phyloP scores from a whole-genome alignment of 192 early-diverging fungal species.

The Gamsiella multidivaricata region DNA sequence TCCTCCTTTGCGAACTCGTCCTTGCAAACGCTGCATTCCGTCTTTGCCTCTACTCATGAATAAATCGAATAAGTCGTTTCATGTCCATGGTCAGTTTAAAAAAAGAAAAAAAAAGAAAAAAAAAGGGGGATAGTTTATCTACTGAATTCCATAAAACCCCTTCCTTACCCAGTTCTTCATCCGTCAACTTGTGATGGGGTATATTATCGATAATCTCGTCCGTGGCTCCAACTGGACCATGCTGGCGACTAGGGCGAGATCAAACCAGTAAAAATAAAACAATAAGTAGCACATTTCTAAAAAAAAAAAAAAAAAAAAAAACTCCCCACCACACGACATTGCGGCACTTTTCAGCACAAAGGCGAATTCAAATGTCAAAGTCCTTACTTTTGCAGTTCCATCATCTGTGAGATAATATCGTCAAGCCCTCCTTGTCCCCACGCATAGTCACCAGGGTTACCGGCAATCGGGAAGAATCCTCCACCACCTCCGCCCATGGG shows the following conservation, averaged over 20 bases:
- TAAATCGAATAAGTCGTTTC: too few species aligned
- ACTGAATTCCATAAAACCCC: not conserved
- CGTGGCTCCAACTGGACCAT: slow-evolving; percentile 30
- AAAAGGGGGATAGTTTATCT: not conserved
- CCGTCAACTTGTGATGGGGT: slow-evolving; percentile 26
- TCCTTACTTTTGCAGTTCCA: slow-evolving; percentile 75
- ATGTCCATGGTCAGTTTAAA: too few species aligned
- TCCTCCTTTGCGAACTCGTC: slow-evolving; percentile 84
- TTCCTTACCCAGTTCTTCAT: slow-evolving; percentile 26
- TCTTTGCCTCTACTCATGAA: slow-evolving; percentile 69
- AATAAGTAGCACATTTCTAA: slow-evolving; percentile 12
- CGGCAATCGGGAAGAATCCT: slow-evolving; percentile 39
- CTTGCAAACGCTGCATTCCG: slow-evolving; percentile 90
- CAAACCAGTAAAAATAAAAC: not conserved
- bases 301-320: not conserved
- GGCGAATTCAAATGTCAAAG: not conserved
- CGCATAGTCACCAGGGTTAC: slow-evolving; percentile 84
- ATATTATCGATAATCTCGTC: slow-evolving; percentile 26
- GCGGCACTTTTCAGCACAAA: too few species aligned
- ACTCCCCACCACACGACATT: not conserved
- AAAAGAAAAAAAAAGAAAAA: not conserved
- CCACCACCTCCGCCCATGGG: slow-evolving; percentile 4
- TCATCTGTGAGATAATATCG: slow-evolving; percentile 88
- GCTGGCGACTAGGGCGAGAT: slow-evolving; percentile 5
- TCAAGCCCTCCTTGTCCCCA: slow-evolving; percentile 86